Percentiles rank a stretch among this genome's conserved stretches.
Conservation (phyloP, 345 rosid genomes). For the Pseudoturritis turrita region DNA sequence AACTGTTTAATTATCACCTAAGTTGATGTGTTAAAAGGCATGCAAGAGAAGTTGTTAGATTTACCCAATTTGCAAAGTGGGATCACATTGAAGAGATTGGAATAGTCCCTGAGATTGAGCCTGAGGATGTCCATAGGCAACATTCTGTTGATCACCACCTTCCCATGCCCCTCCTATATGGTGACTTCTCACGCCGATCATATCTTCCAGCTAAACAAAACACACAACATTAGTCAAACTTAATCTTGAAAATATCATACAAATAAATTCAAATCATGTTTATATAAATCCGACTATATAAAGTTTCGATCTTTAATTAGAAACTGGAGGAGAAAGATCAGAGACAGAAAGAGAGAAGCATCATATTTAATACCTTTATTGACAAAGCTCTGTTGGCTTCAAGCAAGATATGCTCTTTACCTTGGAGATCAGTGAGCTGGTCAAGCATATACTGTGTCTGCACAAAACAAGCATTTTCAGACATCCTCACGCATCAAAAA, state of each 20-base stretch:
- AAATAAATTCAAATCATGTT: too few relatives aligned
- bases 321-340: background rate
- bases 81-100: constrained; percentile 86
- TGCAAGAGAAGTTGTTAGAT: background rate
- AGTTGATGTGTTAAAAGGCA: background rate
- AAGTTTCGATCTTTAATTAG: background rate
- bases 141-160: constrained; percentile 54
- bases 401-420: constrained; percentile 74
- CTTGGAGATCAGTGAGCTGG: constrained; percentile 89
- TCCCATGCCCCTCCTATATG: constrained; percentile 70
- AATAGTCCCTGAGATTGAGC: constrained; percentile 66
- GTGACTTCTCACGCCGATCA: constrained; percentile 52
- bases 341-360: constrained; percentile 4
- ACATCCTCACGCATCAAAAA: background rate
- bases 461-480: constrained; percentile 6
- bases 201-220: constrained; percentile 71
- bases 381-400: constrained; percentile 86
- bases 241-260: background rate
- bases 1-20: background rate
- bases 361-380: constrained; percentile 53
- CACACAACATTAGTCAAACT: background rate
- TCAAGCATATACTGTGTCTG: constrained; percentile 96
- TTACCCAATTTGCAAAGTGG: constrained; percentile 96
- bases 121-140: constrained; percentile 59
- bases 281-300: too few relatives aligned